Percentiles rank a stretch among this genome's conserved stretches.
Evolutionary conservation across 129 eudicot species (phyloP).

Genomic region (Apium graveolens): DNA sequence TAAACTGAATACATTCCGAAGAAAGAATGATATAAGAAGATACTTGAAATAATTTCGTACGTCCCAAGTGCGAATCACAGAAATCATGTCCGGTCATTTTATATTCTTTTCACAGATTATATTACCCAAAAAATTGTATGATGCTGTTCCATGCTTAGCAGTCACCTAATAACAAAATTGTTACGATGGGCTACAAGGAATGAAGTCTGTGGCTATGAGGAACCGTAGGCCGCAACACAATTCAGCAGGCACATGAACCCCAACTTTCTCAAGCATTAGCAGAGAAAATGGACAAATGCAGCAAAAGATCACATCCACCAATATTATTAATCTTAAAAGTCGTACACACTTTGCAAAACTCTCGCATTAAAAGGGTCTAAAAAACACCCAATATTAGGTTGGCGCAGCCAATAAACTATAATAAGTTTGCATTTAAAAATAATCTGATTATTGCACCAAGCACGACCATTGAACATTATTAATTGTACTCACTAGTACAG

Average conservation of each 20-base stretch:
- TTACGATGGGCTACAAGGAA: not conserved
- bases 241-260: not conserved
- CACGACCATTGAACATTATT: too few relatives aligned
- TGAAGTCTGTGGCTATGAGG: not conserved
- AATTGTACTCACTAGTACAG: too few relatives aligned
- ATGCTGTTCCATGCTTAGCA: not conserved
- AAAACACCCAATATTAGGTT: too few relatives aligned
- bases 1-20: not conserved
- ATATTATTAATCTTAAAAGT: not conserved
- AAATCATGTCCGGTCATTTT: not conserved
- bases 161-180: not conserved
- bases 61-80: not conserved
- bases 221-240: not conserved
- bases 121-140: not conserved
- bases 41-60: not conserved
- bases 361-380: not conserved
- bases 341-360: not conserved
- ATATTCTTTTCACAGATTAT: not conserved
- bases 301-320: not conserved
- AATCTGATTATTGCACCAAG: too few relatives aligned
- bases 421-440: not conserved
- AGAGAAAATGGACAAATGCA: not conserved
- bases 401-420: too few relatives aligned
- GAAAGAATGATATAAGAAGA: not conserved
- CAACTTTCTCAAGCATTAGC: not conserved